Conservation (phyloP, 306 rosid species). For the Mimosa bimucronata region DNA sequence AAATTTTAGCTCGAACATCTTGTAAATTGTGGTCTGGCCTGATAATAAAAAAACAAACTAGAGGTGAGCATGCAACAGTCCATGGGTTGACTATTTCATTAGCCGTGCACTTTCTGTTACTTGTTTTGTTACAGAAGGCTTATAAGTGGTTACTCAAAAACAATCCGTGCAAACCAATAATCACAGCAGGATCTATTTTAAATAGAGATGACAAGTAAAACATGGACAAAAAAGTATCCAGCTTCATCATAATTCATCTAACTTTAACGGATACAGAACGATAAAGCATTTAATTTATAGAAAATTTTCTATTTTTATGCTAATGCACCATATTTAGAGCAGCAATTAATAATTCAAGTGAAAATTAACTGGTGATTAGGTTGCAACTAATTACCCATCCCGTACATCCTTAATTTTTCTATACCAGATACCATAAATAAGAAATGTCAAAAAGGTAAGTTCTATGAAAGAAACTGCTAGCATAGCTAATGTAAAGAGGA, state of each 20-base stretch:
- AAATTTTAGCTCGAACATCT: slow-evolving; percentile 71
- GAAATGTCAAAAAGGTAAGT: background rate
- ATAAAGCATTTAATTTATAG: background rate
- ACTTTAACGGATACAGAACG: slow-evolving; percentile 2
- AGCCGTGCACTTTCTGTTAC: background rate
- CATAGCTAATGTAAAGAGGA: background rate
- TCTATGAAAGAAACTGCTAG: slow-evolving; percentile 6
- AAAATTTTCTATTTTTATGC: background rate
- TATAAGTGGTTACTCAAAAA: slow-evolving; percentile 13
- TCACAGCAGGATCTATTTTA: background rate
- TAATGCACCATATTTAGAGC: slow-evolving; percentile 20
- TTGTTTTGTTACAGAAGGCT: slow-evolving; percentile 9
- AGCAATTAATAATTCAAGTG: slow-evolving; percentile 16
- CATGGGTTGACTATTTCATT: slow-evolving; percentile 3
- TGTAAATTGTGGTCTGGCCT: slow-evolving; percentile 76
- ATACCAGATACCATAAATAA: background rate
- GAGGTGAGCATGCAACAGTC: slow-evolving; percentile 23
- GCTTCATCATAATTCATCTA: background rate
- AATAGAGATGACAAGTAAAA: background rate
- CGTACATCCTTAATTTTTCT: slow-evolving; percentile 4
- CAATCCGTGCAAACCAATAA: background rate
- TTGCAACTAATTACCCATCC: background rate
- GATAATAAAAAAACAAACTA: slow-evolving; percentile 23
- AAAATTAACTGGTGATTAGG: background rate
- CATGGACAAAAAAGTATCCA: background rate